Evolutionary conservation across 2,329 filamentous ascomycete genomes (phyloP).

Genomic region (Aspergillus sergii): DNA sequence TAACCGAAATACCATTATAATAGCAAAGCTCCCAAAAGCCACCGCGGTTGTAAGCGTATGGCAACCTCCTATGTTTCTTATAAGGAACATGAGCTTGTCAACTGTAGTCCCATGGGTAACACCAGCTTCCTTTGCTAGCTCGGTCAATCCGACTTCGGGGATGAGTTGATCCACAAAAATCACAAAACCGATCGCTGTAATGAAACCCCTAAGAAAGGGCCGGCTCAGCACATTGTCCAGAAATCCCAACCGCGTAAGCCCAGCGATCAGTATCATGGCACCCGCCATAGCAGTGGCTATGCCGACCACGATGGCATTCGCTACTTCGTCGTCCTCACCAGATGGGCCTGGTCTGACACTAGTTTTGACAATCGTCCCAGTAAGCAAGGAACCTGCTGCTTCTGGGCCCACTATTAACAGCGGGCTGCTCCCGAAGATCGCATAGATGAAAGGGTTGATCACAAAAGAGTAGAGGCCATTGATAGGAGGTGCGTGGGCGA

Average conservation of each 20-base stretch:
- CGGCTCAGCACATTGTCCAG: slow-evolving; percentile 91
- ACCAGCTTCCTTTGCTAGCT: slow-evolving; percentile 61
- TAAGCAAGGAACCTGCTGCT: slow-evolving; percentile 86
- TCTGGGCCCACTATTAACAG: slow-evolving; percentile 95
- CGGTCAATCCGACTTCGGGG: slow-evolving; percentile 78
- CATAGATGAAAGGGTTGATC: slow-evolving; percentile 89
- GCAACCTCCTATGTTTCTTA: slow-evolving; percentile 64
- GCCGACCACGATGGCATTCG: slow-evolving; percentile 83
- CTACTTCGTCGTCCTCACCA: slow-evolving; percentile 65
- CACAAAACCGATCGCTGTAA: slow-evolving; percentile 94
- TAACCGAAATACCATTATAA: slow-evolving; percentile 89
- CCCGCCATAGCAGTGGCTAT: slow-evolving; percentile 87
- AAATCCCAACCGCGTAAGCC: slow-evolving; percentile 83
- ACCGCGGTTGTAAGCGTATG: slow-evolving; percentile 78
- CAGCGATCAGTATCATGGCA: slow-evolving; percentile 83
- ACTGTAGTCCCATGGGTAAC: slow-evolving; percentile 82
- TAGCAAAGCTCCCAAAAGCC: slow-evolving; percentile 74
- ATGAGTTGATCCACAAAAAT: slow-evolving; percentile 95
- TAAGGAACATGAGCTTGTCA: slow-evolving; percentile 80
- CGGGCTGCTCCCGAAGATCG: slow-evolving; percentile 85
- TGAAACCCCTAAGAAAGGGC: slow-evolving; percentile 92
- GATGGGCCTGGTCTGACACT: slow-evolving; percentile 71
- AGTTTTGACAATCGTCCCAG: slow-evolving; percentile 80
- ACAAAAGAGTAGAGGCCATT: slow-evolving; percentile 94
- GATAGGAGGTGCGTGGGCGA: slow-evolving; percentile 89